A percentile compares a stretch with the other conserved stretches of the same genome.
Evolutionary conservation across 345 rosid genomes (phyloP).

Genomic region (Arabidopsis arenosa): DNA sequence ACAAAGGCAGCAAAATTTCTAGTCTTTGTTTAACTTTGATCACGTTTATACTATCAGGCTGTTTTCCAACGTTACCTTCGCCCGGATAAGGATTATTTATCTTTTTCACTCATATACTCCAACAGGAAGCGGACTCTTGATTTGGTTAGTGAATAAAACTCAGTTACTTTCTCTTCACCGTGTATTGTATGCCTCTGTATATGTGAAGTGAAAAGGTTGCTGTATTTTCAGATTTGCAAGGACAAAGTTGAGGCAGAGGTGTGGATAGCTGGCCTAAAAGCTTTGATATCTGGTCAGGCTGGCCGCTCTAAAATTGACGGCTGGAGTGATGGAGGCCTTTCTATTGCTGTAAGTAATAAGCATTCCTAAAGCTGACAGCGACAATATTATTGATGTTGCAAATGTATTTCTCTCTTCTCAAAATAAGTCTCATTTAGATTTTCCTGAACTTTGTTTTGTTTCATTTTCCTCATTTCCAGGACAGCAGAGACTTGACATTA

Average conservation of each 20-base stretch:
- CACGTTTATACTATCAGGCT: conserved; percentile 57
- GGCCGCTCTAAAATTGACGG: conserved; percentile 97
- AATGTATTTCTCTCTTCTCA: not conserved
- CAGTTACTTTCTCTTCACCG: conserved; percentile 9
- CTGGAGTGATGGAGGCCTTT: conserved; percentile 88
- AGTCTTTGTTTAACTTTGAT: conserved; percentile 4
- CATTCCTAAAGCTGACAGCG: not conserved
- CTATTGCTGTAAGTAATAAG: conserved; percentile 66
- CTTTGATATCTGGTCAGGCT: conserved; percentile 78
- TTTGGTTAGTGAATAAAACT: conserved; percentile 70
- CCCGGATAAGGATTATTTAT: conserved; percentile 88
- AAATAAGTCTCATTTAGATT: conserved; percentile 11
- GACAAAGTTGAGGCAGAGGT: conserved; percentile 96
- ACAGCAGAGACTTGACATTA: conserved; percentile 82
- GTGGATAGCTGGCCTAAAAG: conserved; percentile 86
- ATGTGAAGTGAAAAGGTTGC: conserved; percentile 25
- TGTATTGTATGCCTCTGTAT: conserved; percentile 22
- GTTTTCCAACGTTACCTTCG: conserved; percentile 82
- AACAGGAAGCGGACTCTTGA: conserved; percentile 87
- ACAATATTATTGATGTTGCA: conserved; percentile 11
- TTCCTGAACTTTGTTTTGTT: conserved; percentile 28
- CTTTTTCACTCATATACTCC: conserved; percentile 87
- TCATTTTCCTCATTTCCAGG: conserved; percentile 57
- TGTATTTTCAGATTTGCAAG: conserved; percentile 73
- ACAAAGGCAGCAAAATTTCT: not conserved